These are phyloP conservation scores for Agaricus bisporus DNA, from an alignment of 768 basidiomycete genomes.

Conservation along the genomic window DNA sequence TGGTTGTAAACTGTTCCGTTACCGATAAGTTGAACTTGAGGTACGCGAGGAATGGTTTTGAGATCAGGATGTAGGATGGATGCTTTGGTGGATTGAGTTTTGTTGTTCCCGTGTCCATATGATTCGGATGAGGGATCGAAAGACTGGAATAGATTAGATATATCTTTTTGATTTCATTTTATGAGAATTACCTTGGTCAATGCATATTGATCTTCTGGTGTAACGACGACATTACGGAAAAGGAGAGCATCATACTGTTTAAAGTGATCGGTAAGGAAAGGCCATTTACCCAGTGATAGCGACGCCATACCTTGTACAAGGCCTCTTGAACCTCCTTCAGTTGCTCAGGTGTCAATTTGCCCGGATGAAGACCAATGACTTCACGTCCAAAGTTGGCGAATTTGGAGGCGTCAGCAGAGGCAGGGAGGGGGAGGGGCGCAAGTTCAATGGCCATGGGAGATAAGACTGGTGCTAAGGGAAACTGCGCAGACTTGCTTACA, in stretches of 20 bases:
- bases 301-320: constrained; percentile 62
- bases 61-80: constrained; percentile 83
- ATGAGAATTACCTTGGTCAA: constrained; percentile 62
- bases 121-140: constrained; percentile 57
- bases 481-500: background rate
- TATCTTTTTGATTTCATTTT: too few relatives aligned
- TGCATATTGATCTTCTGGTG: constrained; percentile 78
- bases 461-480: constrained; percentile 2
- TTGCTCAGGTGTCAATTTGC: constrained; percentile 49
- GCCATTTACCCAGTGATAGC: background rate
- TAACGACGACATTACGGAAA: constrained; percentile 61
- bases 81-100: constrained; percentile 59
- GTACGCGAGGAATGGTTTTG: constrained; percentile 80
- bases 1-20: constrained; percentile 76
- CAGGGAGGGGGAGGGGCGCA: constrained; percentile 57
- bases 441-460: constrained; percentile 63
- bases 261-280: background rate
- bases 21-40: constrained; percentile 87
- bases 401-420: constrained; percentile 59
- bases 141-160: background rate
- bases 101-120: constrained; percentile 86
- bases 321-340: constrained; percentile 60
- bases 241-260: constrained; percentile 62
- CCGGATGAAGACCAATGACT: constrained; percentile 67
- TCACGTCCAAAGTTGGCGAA: constrained; percentile 69